A percentile compares a stretch with the other conserved stretches of the same genome.
phyloP scores from a whole-genome alignment of 805 yeast genomes.

The Kuraishia piskuri region DNA sequence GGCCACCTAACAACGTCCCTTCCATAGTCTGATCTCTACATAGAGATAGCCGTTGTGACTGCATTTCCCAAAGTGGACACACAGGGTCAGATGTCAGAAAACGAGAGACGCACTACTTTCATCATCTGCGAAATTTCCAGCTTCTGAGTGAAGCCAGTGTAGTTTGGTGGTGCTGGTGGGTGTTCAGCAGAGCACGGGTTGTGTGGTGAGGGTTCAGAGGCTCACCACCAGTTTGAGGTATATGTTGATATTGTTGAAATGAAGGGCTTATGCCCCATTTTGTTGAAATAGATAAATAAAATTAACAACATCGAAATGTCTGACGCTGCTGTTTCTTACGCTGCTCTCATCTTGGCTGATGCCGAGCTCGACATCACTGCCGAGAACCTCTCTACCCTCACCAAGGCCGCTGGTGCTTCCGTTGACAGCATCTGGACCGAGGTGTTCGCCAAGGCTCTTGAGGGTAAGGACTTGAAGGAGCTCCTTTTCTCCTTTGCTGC shows the following conservation, averaged over 20 bases:
- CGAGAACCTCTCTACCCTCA: slow-evolving; percentile 71
- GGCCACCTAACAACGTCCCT: too few species aligned
- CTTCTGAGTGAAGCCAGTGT: background rate
- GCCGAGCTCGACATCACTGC: slow-evolving; percentile 85
- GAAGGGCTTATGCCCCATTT: background rate
- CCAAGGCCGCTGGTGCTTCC: slow-evolving; percentile 75
- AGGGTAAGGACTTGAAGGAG: slow-evolving; percentile 77
- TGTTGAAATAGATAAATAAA: background rate
- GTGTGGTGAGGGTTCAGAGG: background rate
- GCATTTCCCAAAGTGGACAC: background rate
- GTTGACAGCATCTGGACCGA: slow-evolving; percentile 84
- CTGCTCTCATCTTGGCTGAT: slow-evolving; percentile 97
- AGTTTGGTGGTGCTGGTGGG: background rate
- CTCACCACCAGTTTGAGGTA: background rate
- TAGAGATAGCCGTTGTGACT: background rate
- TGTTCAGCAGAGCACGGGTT: too few species aligned
- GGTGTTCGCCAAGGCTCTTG: slow-evolving; percentile 81
- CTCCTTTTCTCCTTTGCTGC: slow-evolving; percentile 53
- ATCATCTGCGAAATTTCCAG: background rate
- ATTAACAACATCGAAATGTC: slow-evolving; percentile 48
- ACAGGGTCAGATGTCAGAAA: background rate
- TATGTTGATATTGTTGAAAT: background rate
- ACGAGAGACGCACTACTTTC: background rate
- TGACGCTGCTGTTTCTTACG: slow-evolving; percentile 94
- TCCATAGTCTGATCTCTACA: too few species aligned